Percentiles rank a stretch among this genome's conserved stretches.
Conservation (phyloP, 768 basidiomycete genomes). For the Mycena pura region DNA sequence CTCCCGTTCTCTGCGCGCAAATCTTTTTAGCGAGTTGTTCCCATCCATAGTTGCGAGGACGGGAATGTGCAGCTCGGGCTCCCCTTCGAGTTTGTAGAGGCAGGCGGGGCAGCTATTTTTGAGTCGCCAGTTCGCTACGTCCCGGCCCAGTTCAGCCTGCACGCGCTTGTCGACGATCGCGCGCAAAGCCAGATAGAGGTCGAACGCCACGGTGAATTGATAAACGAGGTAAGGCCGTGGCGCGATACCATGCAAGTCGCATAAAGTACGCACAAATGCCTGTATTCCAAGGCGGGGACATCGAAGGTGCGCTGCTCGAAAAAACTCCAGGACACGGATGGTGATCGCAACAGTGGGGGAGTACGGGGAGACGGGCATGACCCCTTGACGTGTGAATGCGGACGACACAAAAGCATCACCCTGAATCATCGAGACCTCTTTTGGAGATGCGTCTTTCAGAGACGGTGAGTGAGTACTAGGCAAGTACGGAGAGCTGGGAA, state of each 20-base stretch:
- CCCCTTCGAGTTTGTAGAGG: constrained; percentile 39
- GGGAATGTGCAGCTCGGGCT: constrained; percentile 32
- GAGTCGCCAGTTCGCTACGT: constrained; percentile 39
- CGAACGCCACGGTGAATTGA: constrained; percentile 38
- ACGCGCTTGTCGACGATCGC: constrained; percentile 27
- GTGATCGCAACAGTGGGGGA: constrained; percentile 19
- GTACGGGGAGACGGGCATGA: constrained; percentile 21
- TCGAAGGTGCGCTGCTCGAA: background rate
- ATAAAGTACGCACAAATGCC: constrained; percentile 26
- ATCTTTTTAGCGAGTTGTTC: constrained; percentile 40
- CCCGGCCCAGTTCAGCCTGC: constrained; percentile 29
- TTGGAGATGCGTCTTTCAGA: background rate
- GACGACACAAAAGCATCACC: background rate
- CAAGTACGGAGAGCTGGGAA: background rate
- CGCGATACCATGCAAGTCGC: constrained; percentile 21
- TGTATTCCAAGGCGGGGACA: constrained; percentile 30
- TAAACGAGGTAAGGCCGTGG: background rate
- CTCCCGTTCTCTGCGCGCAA: constrained; percentile 24
- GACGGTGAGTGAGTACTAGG: background rate
- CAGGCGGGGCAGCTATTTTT: constrained; percentile 45
- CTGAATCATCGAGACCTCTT: background rate
- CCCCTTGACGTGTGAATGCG: constrained; percentile 18
- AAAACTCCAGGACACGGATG: constrained; percentile 6
- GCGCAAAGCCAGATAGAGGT: constrained; percentile 40
- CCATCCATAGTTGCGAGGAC: constrained; percentile 40